Base-by-base conservation (phyloP, 805 yeast genomes). In the Sugiyamaella chiloensis region DNA sequence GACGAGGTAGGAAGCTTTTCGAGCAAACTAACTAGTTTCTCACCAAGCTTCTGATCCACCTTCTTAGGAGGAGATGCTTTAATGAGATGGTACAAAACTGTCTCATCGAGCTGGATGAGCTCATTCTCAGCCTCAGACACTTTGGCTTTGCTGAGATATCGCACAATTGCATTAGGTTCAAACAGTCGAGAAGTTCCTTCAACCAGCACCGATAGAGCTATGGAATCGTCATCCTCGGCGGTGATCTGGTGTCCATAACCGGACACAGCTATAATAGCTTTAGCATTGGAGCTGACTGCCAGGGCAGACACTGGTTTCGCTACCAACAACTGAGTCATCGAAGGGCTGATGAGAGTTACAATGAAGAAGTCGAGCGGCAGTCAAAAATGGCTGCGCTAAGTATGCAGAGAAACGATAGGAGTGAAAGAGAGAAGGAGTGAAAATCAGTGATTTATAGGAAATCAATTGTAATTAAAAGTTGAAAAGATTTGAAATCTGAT, bases 141-240 rank as follows among this genome's bases (percentile, higher is more conserved):
- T 12, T 52, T 50, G 31, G 52, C n/a, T 40, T 44, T 23, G 68
- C 36, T 11, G 24, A 46, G 49, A 53, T 66, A 75, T 54, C 71
- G 68, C 34, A 77, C 81, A 34, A 78, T 72, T 24, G 82, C 76
- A 57, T 78, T 78, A 29, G 80, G 68, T 60, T 77, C 83, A 40
- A 64, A 58, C 50, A 76, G 68, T 53, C 65, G 42, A 26, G 48
- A 40, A 36, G 46, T 32, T 32, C 31, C 50, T 17, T 55, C 50
- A 27, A 40, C 17, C 23, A 61, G 43, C 9, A 55, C 48, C 16
- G 55, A 57, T 6, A 6, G 7, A 9, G 29, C 11, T 27, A 42
- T 21, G 16, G 26, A 39, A 16, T 35, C 49, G 24, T 31, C 35
- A 24, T 6, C 37, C 9, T 17, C 43, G 16, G 20, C 23, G 20